Evolutionary conservation across 2,329 filamentous ascomycete genomes (phyloP).

Genomic region (Alternaria hordeiaustralica): DNA sequence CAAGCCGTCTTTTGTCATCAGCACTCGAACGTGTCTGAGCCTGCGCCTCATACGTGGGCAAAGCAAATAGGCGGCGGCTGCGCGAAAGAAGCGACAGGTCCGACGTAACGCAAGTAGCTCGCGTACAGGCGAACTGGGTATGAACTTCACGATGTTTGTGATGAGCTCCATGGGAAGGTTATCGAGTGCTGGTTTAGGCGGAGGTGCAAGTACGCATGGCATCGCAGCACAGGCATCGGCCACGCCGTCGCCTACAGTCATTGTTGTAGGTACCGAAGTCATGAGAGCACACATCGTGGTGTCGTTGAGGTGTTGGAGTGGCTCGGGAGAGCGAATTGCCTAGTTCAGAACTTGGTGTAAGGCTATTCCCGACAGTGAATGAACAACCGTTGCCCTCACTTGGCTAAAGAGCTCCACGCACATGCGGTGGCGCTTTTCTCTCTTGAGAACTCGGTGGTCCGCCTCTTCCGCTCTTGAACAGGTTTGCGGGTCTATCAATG

Average conservation of each 20-base stretch:
- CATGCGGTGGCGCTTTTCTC: neutral
- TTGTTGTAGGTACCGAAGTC: neutral
- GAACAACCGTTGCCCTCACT: neutral
- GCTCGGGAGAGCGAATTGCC: neutral
- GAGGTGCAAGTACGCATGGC: neutral
- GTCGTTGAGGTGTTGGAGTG: neutral
- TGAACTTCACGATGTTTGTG: neutral
- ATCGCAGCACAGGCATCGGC: neutral
- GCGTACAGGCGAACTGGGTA: neutral
- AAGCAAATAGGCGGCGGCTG: neutral
- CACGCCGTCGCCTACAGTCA: neutral
- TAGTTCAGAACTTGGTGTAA: neutral
- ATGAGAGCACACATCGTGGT: neutral
- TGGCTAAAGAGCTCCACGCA: neutral
- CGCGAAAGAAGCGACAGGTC: neutral
- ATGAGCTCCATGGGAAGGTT: neutral
- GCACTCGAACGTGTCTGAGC: neutral
- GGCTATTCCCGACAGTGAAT: neutral
- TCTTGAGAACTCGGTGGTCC: neutral
- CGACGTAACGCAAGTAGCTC: neutral
- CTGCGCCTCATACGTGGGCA: neutral
- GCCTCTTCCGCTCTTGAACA: neutral
- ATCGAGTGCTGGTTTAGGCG: neutral
- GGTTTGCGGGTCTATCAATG: neutral
- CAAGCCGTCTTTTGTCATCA: neutral